Evolutionary conservation across 2,329 filamentous ascomycete genomes (phyloP), one percentile per base, ranked within the genome.

Genomic region (Aspergillus japonicus): DNA sequence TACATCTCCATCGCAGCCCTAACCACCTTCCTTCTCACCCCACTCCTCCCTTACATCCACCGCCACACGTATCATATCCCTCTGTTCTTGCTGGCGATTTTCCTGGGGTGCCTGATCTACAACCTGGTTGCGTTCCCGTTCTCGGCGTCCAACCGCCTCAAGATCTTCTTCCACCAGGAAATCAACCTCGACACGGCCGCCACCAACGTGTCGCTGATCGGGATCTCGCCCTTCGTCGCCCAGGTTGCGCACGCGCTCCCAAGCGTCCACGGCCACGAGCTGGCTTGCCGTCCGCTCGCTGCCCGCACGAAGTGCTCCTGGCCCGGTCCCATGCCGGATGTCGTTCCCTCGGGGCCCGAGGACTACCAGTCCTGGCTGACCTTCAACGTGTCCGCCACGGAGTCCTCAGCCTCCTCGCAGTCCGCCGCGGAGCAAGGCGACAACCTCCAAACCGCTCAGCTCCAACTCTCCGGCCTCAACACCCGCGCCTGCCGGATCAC

Each of bases 81-180:
- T 0, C 78, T 89, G 0, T 87, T 96, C 67, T 75, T 97, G 16
- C 81, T 96, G 29, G 71, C 88, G 12, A 79, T 96, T 8, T 91
- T 92, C 62, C 70, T 86, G 24, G 90, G 83, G 31, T 96, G 92
- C 1, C 78, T 96, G 29, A 83, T 93, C 58, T 98, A 96, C 80
- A 96, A 96, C 71, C 84, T 97, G 4, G 78, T 85, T 2, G 91
- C 90, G 1, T 97, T 96, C 74, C 95, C 95, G 0, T 98, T 98
- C 76, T 95, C 91, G 0, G 78, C 85, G 23, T 83, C 87, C 60
- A 90, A 88, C 71, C 85, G 91, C 42, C 86, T 96, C 74, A 98
- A 98, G 75, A 82, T 94, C 51, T 96, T 88, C 75, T 97, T 98
- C 74, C 81, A 90, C 53, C 93, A 99, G 73, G 85, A 85, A 10